Evolutionary conservation across 257 asterid genomes (phyloP), one percentile per base, ranked within the genome.

Genomic region (Gentiana straminea): DNA sequence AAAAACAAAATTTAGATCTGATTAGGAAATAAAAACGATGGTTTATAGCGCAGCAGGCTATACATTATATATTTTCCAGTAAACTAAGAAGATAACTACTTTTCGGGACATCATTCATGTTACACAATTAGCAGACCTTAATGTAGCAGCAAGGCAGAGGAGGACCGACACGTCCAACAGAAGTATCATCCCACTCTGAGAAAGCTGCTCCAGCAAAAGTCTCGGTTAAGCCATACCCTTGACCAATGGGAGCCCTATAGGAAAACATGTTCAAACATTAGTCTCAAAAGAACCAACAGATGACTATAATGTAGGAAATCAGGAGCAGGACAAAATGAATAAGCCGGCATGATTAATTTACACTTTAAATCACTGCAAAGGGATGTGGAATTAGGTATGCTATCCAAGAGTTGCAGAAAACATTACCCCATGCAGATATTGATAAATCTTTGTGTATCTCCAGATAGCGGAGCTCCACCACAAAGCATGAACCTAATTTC

Each of bases 391-490:
- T 3, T 5, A 2, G 9, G 46, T 5, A 41, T 41, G 46, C 46
- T 41, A 41, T 5, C 46, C 46, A 24, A 37, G 51, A 59, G 35
- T 56, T 49, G 51, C 33, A 59, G 65, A 70, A 74, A 59, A 49
- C 54, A 55, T 75, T 85, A 85, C 97, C 95, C 95, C 75, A 89
- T 77, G 77, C 97, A 89, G 51, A 89, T 89, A 79, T 89, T 89
- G 82, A 89, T 85, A 60, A 89, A 89, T 76, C 97, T 72, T 73
- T 89, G 97, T 48, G 92, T 71, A 78, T 89, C 95, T 48, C 91
- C 89, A 44, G 97, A 81, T 70, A 89, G 66, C 77, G 97, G 95
- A 75, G 97, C 97, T 71, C 97, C 95, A n/a, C 97, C 97, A 51
- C 95, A 85, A 67, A 89, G 97, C 94, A 89, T 86, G 68, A 85